Evolutionary conservation across 116 monocot genomes (phyloP).

Genomic region (Zostera marina): DNA sequence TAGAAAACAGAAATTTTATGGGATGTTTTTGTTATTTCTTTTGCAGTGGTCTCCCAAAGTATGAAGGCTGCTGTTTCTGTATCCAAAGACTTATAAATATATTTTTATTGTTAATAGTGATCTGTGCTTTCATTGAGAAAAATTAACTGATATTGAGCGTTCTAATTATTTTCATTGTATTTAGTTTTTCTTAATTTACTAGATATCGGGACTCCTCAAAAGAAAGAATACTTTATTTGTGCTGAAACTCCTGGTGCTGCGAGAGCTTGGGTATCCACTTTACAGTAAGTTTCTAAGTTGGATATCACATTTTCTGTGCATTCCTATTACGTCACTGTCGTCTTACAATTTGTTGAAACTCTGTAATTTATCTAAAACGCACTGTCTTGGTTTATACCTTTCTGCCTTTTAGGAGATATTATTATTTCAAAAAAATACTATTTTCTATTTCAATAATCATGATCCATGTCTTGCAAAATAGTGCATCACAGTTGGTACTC

Average conservation of each 20-base stretch:
- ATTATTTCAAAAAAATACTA: background rate
- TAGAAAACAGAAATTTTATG: background rate
- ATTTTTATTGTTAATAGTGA: background rate
- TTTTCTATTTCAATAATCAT: conserved; percentile 8
- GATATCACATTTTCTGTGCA: background rate
- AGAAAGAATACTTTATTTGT: conserved; percentile 89
- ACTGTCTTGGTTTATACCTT: background rate
- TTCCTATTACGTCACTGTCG: too few species aligned
- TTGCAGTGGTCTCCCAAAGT: conserved; percentile 90
- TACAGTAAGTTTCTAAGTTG: conserved; percentile 64
- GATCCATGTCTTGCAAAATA: conserved; percentile 18
- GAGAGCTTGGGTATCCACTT: conserved; percentile 94
- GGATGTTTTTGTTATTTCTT: conserved; percentile 3
- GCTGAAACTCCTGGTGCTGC: conserved; percentile 99
- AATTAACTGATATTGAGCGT: background rate
- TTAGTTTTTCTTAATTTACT: conserved; percentile 21
- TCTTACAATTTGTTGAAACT: too few species aligned
- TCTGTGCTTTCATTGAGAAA: background rate
- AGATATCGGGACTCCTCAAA: conserved; percentile 98
- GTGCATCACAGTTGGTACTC: conserved; percentile 87
- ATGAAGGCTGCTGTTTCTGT: conserved; percentile 99
- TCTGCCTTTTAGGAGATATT: background rate
- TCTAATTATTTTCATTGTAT: conserved; percentile 2
- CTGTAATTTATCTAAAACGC: too few species aligned
- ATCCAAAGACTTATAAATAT: conserved; percentile 28